phyloP scores from a whole-genome alignment of 805 yeast species.

The Candida yuanshanica region DNA sequence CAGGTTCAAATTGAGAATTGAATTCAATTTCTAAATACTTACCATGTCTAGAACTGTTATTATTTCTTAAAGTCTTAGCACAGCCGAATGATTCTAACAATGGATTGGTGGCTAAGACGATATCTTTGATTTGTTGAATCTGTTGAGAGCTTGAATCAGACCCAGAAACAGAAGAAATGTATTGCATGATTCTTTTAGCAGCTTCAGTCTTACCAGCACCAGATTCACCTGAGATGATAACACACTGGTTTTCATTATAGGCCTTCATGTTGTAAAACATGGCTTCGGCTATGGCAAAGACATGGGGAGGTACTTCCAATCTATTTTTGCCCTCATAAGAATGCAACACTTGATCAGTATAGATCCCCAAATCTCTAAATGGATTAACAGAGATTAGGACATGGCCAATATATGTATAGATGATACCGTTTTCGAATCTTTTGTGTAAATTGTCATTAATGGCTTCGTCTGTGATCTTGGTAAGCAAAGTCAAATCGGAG shows the following conservation, averaged over 20 bases:
- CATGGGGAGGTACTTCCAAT: constrained; percentile 96
- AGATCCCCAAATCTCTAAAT: constrained; percentile 92
- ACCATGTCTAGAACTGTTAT: constrained; percentile 89
- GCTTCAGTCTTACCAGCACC: constrained; percentile 99
- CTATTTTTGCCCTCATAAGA: constrained; percentile 88
- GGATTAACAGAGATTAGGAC: constrained; percentile 96
- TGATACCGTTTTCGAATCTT: constrained; percentile 82
- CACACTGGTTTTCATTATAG: constrained; percentile 93
- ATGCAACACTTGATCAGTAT: constrained; percentile 70
- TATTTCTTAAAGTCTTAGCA: constrained; percentile 85
- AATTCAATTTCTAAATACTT: constrained; percentile 89
- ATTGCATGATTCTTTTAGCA: constrained; percentile 96
- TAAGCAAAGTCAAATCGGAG: constrained; percentile 83
- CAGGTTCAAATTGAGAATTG: constrained; percentile 77
- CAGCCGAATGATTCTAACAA: constrained; percentile 87
- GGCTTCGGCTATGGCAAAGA: constrained; percentile 93
- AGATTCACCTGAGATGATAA: constrained; percentile 93
- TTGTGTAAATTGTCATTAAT: constrained; percentile 88
- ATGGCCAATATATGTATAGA: constrained; percentile 91
- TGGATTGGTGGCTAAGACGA: constrained; percentile 97
- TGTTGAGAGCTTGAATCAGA: constrained; percentile 53
- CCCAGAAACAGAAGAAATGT: constrained; percentile 85
- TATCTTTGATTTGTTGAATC: constrained; percentile 86
- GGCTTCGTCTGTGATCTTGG: constrained; percentile 85
- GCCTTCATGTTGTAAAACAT: constrained; percentile 95